Conservation (phyloP, 257 asterid species). For the Nicotiana obtusifolia region DNA sequence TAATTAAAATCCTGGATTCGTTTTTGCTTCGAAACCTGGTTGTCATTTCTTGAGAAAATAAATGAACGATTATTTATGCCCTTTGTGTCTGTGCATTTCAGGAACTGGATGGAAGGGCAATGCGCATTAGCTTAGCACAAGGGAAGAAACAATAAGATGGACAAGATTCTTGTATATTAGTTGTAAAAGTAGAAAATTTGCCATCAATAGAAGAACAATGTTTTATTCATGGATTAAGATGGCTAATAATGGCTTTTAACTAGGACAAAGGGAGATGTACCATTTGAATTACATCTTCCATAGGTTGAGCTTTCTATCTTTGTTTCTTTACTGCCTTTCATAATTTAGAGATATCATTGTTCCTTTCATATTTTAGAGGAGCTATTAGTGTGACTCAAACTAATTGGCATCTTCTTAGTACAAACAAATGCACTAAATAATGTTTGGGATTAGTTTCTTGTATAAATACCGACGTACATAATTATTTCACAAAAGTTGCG, state of each 20-base stretch:
- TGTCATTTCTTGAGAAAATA: background rate
- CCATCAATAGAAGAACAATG: background rate
- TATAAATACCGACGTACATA: no score
- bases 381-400: background rate
- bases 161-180: conserved; percentile 8
- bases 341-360: background rate
- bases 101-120: conserved; percentile 78
- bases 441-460: no score
- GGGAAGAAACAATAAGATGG: conserved; percentile 55
- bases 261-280: background rate
- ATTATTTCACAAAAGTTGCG: no score
- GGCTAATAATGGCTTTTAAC: background rate
- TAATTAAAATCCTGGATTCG: no score
- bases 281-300: background rate
- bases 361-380: background rate
- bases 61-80: background rate
- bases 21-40: no score
- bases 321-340: background rate
- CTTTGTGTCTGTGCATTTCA: conserved; percentile 12
- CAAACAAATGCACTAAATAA: background rate
- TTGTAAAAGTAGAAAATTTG: conserved; percentile 6
- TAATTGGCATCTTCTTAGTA: background rate
- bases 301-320: background rate
- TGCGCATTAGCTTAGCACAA: conserved; percentile 72
- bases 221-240: background rate